These are phyloP conservation scores for Botrytis fragariae DNA, from an alignment of 2,329 filamentous ascomycete genomes.

Conservation along the genomic window DNA sequence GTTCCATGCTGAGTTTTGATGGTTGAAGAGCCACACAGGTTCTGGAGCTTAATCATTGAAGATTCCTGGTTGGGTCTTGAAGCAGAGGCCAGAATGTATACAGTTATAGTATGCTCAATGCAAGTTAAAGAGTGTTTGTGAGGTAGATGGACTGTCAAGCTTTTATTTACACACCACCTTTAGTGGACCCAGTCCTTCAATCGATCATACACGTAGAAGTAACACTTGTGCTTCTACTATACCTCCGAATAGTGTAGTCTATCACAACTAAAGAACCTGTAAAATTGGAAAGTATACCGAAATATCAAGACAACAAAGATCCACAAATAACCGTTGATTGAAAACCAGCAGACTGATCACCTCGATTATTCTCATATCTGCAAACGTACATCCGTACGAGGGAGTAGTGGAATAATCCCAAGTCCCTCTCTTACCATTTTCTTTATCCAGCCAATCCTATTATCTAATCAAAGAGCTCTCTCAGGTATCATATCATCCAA, in stretches of 20 bases:
- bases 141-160: background rate
- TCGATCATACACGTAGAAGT: background rate
- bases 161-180: background rate
- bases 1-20: no score
- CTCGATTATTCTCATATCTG: background rate
- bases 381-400: background rate
- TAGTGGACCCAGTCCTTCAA: background rate
- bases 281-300: no score
- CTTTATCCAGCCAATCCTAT: background rate
- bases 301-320: no score
- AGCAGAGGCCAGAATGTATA: fast-evolving
- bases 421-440: background rate
- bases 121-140: background rate
- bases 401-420: background rate
- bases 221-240: no score
- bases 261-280: no score
- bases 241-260: no score
- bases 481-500: background rate
- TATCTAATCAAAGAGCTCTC: background rate
- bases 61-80: background rate
- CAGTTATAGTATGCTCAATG: background rate
- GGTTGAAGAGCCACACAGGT: no score
- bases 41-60: no score
- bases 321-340: fast-evolving
- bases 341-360: background rate